A percentile compares a stretch with the other conserved stretches of the same genome.
Evolutionary conservation across 2,329 filamentous ascomycete species (phyloP).

Genomic region (Pezicula radicicola): DNA sequence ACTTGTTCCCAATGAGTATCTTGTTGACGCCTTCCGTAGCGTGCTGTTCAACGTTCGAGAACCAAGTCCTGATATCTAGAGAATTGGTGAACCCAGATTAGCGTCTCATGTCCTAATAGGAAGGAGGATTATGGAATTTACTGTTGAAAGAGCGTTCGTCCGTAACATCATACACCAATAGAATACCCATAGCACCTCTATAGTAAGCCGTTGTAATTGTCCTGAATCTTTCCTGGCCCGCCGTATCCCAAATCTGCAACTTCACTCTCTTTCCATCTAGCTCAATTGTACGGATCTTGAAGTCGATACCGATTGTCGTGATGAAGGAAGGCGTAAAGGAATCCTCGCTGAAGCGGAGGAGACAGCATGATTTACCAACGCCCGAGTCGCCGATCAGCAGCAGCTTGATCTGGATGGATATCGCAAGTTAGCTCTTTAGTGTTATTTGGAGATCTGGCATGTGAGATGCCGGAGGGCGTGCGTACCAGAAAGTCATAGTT

Average conservation of each 20-base stretch:
- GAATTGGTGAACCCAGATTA: slow-evolving; percentile 17
- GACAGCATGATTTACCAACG: slow-evolving; percentile 98
- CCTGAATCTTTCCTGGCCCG: slow-evolving; percentile 95
- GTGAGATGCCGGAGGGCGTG: slow-evolving; percentile 9
- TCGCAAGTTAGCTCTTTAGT: no score
- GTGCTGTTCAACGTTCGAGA: slow-evolving; percentile 99
- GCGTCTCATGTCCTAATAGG: neutral
- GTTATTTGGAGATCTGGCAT: no score
- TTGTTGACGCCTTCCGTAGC: slow-evolving; percentile 99
- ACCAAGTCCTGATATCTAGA: slow-evolving; percentile 97
- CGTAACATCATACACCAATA: slow-evolving; percentile 97
- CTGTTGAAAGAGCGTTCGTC: slow-evolving; percentile 99
- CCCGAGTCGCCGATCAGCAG: slow-evolving; percentile 99
- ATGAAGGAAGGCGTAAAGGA: slow-evolving; percentile 99
- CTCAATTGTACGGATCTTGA: slow-evolving; percentile 99
- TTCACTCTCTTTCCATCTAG: slow-evolving; percentile 98
- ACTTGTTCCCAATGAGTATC: slow-evolving; percentile 99
- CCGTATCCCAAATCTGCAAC: slow-evolving; percentile 99
- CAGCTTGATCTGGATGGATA: slow-evolving; percentile 68
- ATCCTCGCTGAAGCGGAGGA: slow-evolving; percentile 97
- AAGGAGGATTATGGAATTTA: slow-evolving; percentile 13
- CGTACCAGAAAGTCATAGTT: slow-evolving; percentile 99
- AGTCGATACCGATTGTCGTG: slow-evolving; percentile 99
- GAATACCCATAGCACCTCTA: slow-evolving; percentile 94
- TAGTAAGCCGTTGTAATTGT: slow-evolving; percentile 99